Conservation (phyloP, 805 yeast genomes). For the Metschnikowia cerradonensis region DNA sequence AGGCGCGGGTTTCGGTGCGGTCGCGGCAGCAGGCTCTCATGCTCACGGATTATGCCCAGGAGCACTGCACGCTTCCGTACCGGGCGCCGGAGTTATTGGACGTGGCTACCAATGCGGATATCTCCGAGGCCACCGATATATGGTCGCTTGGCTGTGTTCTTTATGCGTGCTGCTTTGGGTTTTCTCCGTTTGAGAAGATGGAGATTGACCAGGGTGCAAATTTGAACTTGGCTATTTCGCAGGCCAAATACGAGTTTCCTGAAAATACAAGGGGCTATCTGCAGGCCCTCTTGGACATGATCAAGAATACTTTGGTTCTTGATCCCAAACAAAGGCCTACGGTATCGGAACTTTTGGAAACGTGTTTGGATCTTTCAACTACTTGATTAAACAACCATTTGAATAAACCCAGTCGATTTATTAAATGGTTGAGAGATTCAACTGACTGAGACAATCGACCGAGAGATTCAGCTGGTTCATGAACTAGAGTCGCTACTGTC, state of each 20-base stretch:
- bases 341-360: slow-evolving; percentile 53
- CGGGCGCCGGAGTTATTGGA: slow-evolving; percentile 89
- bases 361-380: slow-evolving; percentile 32
- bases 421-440: not conserved
- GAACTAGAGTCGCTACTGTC: no score
- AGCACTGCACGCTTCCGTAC: slow-evolving; percentile 81
- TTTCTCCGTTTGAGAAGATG: slow-evolving; percentile 84
- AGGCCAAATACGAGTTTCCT: slow-evolving; percentile 63
- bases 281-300: slow-evolving; percentile 50
- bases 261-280: slow-evolving; percentile 47
- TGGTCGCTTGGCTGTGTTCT: slow-evolving; percentile 91
- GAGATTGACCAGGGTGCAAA: slow-evolving; percentile 81
- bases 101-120: slow-evolving; percentile 57
- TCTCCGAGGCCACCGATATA: slow-evolving; percentile 76
- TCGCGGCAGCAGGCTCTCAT: slow-evolving; percentile 69
- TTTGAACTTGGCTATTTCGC: slow-evolving; percentile 67
- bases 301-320: slow-evolving; percentile 56
- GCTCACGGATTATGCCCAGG: slow-evolving; percentile 76
- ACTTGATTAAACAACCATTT: not conserved
- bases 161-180: slow-evolving; percentile 71
- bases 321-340: slow-evolving; percentile 62
- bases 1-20: slow-evolving; percentile 51
- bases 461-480: no score
- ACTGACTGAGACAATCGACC: no score
- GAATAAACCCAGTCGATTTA: not conserved